These are phyloP conservation scores for Penicillium psychrofluorescens DNA, from an alignment of 495 filamentous ascomycete genomes.

Conservation along the genomic window DNA sequence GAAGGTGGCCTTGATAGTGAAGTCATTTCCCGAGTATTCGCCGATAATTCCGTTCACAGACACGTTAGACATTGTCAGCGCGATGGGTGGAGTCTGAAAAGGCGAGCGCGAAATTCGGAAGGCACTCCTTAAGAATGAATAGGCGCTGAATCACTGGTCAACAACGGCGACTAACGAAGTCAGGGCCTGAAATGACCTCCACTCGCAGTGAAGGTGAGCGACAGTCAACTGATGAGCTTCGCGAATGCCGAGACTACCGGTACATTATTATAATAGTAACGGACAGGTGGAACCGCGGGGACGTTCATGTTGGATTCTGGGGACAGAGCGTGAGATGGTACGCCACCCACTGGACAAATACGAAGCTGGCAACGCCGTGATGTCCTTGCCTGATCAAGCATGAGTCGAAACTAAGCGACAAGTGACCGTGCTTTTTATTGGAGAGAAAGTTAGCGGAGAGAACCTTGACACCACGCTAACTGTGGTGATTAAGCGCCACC, in stretches of 20 bases:
- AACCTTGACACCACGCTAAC: background rate
- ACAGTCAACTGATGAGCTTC: background rate
- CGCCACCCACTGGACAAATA: background rate
- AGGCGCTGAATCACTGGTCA: background rate
- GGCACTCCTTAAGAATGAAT: background rate
- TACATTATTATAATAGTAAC: background rate
- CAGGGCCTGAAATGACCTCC: background rate
- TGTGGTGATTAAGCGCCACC: background rate
- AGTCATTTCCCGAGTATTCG: slow-evolving; percentile 6
- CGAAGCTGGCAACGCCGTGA: background rate
- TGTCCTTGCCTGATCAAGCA: background rate
- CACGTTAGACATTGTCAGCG: background rate
- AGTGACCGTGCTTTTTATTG: background rate
- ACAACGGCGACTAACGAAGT: background rate
- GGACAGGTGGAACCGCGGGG: background rate
- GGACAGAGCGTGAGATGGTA: background rate
- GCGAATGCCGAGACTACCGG: background rate
- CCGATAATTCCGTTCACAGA: slow-evolving; percentile 5
- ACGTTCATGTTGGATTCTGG: background rate
- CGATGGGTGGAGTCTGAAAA: background rate
- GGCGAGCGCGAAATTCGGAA: background rate
- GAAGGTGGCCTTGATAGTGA: slow-evolving; percentile 15
- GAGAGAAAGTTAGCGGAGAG: background rate
- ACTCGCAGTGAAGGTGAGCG: background rate
- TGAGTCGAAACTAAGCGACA: background rate